phyloP scores from a whole-genome alignment of 768 basidiomycete species.

The Pleurotus pulmonarius region DNA sequence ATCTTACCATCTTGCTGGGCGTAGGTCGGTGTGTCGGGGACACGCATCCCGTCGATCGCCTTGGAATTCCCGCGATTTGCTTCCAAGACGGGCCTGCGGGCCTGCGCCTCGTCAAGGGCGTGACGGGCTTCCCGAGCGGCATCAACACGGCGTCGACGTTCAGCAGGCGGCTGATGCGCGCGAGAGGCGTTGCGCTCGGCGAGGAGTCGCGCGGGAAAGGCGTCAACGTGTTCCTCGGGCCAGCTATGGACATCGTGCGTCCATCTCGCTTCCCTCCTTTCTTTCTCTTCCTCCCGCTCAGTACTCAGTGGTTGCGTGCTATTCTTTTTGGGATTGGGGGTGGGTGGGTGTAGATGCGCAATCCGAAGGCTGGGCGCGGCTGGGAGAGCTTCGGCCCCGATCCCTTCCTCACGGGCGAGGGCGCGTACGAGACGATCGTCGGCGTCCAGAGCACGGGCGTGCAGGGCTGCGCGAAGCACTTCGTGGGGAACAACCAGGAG shows the following conservation, averaged over 20 bases:
- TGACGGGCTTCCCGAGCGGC: constrained; percentile 55
- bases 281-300: not conserved
- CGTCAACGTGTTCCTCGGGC: constrained; percentile 47
- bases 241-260: constrained; percentile 52
- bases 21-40: constrained; percentile 47
- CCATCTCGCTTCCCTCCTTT: not conserved
- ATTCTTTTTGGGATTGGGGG: not conserved
- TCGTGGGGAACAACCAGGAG: constrained; percentile 42
- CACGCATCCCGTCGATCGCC: constrained; percentile 34
- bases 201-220: constrained; percentile 71
- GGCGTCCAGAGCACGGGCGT: constrained; percentile 53
- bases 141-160: constrained; percentile 49
- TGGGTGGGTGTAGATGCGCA: constrained; percentile 38
- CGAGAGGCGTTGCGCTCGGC: constrained; percentile 59
- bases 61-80: constrained; percentile 42
- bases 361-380: constrained; percentile 45
- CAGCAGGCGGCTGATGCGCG: constrained; percentile 60
- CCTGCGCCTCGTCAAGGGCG: constrained; percentile 35
- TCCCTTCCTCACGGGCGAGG: constrained; percentile 50
- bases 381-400: constrained; percentile 56
- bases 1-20: not conserved
- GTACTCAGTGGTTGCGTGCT: not conserved
- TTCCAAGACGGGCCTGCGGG: constrained; percentile 49
- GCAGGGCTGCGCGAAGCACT: constrained; percentile 27
- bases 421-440: constrained; percentile 47